phyloP scores from a whole-genome alignment of 805 yeast genomes.

The Wickerhamiella alocasiicola region DNA sequence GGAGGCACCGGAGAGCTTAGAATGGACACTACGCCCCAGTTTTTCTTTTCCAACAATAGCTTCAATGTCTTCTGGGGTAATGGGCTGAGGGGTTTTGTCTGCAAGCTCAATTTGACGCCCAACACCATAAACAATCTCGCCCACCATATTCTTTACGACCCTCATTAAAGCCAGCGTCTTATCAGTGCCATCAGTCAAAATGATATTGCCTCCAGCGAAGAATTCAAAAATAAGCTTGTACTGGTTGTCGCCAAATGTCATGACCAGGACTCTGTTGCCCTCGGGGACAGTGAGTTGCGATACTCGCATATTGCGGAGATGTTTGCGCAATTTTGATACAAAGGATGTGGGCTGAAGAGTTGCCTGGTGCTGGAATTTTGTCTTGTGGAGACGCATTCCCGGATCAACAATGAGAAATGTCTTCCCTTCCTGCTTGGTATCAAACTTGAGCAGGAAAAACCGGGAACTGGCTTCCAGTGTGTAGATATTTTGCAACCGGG shows the following conservation, averaged over 20 bases:
- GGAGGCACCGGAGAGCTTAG: slow-evolving; percentile 61
- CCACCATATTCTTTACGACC: slow-evolving; percentile 37
- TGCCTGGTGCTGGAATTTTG: slow-evolving; percentile 70
- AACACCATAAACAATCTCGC: slow-evolving; percentile 41
- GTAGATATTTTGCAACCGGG: slow-evolving; percentile 73
- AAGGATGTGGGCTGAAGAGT: slow-evolving; percentile 76
- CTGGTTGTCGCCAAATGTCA: slow-evolving; percentile 76
- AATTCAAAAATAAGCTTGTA: slow-evolving; percentile 72
- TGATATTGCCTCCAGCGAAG: slow-evolving; percentile 87
- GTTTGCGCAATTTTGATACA: slow-evolving; percentile 76
- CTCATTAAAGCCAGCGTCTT: slow-evolving; percentile 67
- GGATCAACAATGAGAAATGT: slow-evolving; percentile 61
- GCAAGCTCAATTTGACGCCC: slow-evolving; percentile 38
- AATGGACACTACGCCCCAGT: slow-evolving; percentile 55
- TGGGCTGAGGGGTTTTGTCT: slow-evolving; percentile 34
- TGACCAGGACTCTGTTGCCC: slow-evolving; percentile 69
- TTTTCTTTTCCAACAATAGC: slow-evolving; percentile 14
- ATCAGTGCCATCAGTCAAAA: slow-evolving; percentile 56
- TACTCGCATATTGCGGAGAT: slow-evolving; percentile 66
- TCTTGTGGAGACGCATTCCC: slow-evolving; percentile 68
- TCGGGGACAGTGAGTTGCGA: slow-evolving; percentile 62
- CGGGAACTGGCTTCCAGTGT: slow-evolving; percentile 60
- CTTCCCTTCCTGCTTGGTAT: slow-evolving; percentile 40
- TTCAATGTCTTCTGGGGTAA: slow-evolving; percentile 33
- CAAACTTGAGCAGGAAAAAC: slow-evolving; percentile 29